Base-by-base conservation (phyloP, 345 rosid species). In the Salix caprea region DNA sequence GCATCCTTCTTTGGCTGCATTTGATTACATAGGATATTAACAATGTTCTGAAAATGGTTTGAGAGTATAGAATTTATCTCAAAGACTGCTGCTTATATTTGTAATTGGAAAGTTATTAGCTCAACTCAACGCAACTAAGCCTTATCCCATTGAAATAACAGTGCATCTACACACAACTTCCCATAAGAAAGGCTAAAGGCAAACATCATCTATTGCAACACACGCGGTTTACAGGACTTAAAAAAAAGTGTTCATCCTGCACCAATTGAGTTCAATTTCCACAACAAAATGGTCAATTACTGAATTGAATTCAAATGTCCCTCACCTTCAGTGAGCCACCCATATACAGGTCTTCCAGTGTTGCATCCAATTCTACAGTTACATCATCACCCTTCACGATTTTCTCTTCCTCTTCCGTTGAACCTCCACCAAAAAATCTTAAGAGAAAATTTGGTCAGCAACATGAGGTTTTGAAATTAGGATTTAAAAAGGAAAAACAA, bases 291-390 rank as follows among this genome's bases (percentile, higher is more conserved):
- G 11, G 40, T 46, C 28, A 71, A 23, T 42, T 30, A 62, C 12
- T 39, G 10, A 65, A 36, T n/a, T 66, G 58, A 56, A 58, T 10
- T n/a, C 60, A 65, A 56, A 58, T 14, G 10, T 24, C 14, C 24
- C 83, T 84, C 83, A 96, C 99, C 91, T 96, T 91, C 72, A 94
- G 78, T 23, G 97, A 87, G 71, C 99, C 98, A 71, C 99, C 99
- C 97, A 94, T 96, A 86, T 94, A 96, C 71, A 96, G 80, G 85
- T 96, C 99, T 85, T 96, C 99, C 16, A 96, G 85, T 28, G 97
- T 83, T 7, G 98, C 99, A 50, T 94, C 97, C 83, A 96, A 85
- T 66, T 94, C 99, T 71, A 96, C 96, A 86, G 92, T 86, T 70
- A 96, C 96, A 71, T 96, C 98, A 87, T 96, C 99, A 37, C 99